Evolutionary conservation across 2,329 filamentous ascomycete genomes (phyloP), one percentile per base, ranked within the genome.

Genomic region (Coniochaeta sp.): DNA sequence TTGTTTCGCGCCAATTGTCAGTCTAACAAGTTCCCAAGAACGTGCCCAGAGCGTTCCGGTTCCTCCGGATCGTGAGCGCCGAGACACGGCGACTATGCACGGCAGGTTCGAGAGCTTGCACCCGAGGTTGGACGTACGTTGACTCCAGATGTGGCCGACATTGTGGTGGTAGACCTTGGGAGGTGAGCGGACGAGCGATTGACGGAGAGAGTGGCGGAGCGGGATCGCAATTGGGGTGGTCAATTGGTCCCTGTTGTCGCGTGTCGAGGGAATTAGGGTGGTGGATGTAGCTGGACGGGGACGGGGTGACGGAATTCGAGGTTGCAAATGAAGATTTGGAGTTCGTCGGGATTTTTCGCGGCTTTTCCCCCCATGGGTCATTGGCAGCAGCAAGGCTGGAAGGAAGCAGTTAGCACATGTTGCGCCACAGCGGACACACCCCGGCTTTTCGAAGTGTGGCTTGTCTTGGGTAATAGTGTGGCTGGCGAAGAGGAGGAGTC

Each of bases 101-200:
- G 16, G 4, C 38, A n/a, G 17, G n/a, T 40, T 5, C n/a, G n/a
- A n/a, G 38, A 40, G 17, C 4, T 12, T 40, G 38, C 38, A 40
- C 38, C n/a, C 38, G 16, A n/a, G 38, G 38, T 40, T 40, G 57
- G 55, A 71, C 70, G 66, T 67, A 73, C 71, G 65, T 73, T 73
- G 63, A 66, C 66, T 62, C 65, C 67, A 62, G 70, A 64, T 63
- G 63, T 68, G 60, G 70, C 65, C 63, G 70, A 68, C 69, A 71
- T 72, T 60, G 63, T 55, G 62, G 62, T 55, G 62, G 62, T 55
- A 57, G 42, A 60, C 54, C 8, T 55, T 60, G 57, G 62, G 59
- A 38, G 50, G 55, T 40, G 57, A 60, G 57, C 28, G 52, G 28
- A 38, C 22, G n/a, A 63, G 47, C 32, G 62, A 59, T 56, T 61